These are phyloP conservation scores for Aegilops umbellulata DNA, from an alignment of 176 grass and related monocot genomes.

Conservation along the genomic window DNA sequence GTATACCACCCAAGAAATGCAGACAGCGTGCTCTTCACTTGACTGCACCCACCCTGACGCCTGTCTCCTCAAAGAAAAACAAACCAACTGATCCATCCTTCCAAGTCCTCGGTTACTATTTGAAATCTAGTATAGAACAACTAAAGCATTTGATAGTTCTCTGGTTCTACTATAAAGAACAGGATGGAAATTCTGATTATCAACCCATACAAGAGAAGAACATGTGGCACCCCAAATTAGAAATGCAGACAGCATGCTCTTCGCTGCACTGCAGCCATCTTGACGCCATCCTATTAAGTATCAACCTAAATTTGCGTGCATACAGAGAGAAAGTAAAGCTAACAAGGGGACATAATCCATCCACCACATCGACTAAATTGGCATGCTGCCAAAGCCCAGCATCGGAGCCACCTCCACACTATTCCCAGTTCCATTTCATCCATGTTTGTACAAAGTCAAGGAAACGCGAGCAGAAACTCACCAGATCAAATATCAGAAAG, in stretches of 20 bases:
- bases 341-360: not conserved
- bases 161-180: too few species aligned
- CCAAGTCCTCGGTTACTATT: too few species aligned
- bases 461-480: not conserved
- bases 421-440: not conserved
- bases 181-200: too few species aligned
- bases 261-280: not conserved
- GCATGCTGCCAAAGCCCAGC: not conserved
- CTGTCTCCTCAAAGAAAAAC: too few species aligned
- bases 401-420: not conserved
- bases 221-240: too few species aligned
- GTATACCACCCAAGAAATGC: not conserved
- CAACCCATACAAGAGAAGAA: too few species aligned
- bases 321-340: not conserved
- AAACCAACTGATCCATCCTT: too few species aligned
- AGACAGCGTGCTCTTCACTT: not conserved
- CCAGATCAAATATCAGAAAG: not conserved
- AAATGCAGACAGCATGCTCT: not conserved
- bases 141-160: too few species aligned
- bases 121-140: too few species aligned
- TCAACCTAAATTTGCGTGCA: not conserved
- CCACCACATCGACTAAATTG: not conserved
- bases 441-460: not conserved
- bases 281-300: not conserved
- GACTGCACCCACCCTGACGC: not conserved